phyloP scores from a whole-genome alignment of 2,329 filamentous ascomycete genomes.

The Calycina herbarum region DNA sequence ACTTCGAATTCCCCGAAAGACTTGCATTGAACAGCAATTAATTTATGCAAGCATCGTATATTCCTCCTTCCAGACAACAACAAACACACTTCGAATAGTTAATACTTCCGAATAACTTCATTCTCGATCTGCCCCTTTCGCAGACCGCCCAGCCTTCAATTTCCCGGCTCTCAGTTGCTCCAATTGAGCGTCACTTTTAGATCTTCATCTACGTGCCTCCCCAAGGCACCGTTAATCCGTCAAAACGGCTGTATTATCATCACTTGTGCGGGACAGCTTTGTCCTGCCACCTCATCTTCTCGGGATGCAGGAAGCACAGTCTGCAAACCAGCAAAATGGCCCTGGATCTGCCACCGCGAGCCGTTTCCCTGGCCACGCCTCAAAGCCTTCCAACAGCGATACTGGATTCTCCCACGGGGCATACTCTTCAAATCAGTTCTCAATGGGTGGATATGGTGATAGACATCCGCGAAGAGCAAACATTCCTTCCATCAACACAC shows the following conservation, averaged over 20 bases:
- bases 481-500: constrained; percentile 91
- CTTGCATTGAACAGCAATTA: constrained; percentile 26
- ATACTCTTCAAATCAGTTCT: constrained; percentile 76
- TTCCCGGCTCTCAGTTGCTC: constrained; percentile 13
- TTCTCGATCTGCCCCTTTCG: not conserved
- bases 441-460: constrained; percentile 77
- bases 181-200: constrained; percentile 23
- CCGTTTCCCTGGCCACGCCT: constrained; percentile 69
- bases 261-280: constrained; percentile 77
- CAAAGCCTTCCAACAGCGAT: constrained; percentile 79
- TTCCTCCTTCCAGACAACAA: not conserved
- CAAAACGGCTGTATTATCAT: constrained; percentile 83
- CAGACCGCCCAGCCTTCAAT: not conserved
- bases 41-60: constrained; percentile 28
- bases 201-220: constrained; percentile 37
- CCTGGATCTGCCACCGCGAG: constrained; percentile 53
- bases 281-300: constrained; percentile 81
- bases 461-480: constrained; percentile 81
- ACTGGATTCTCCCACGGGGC: constrained; percentile 92
- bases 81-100: constrained; percentile 17
- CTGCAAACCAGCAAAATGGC: constrained; percentile 58
- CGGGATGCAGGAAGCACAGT: constrained; percentile 86
- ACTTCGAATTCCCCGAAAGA: constrained; percentile 3
- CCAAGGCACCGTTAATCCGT: constrained; percentile 51
- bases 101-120: constrained; percentile 13